Evolutionary conservation across 2,329 filamentous ascomycete genomes (phyloP), one percentile per base, ranked within the genome.

Genomic region (Calonectria hawksworthii): DNA sequence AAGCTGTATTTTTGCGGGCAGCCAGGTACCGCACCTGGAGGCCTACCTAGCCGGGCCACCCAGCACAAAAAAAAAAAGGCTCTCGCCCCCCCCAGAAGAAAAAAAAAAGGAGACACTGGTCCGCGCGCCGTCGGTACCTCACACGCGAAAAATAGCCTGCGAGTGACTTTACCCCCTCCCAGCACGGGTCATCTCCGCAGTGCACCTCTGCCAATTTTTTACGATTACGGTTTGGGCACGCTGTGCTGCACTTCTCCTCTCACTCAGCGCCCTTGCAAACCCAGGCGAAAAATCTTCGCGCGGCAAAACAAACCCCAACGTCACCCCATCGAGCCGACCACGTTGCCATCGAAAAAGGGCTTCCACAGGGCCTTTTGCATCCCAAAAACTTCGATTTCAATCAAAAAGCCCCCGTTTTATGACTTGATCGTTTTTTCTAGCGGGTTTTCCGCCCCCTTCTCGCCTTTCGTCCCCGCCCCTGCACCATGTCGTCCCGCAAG

Each of bases 401-500:
- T 88, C 86, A 88, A 85, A 85, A 87, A 92, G 89, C 87, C 88
- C 83, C 84, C 85, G 84, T 86, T 90, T 89, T 91, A 92, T 92
- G 88, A 87, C 85, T 86, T 90, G 86, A 92, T 89, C 88, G 88
- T 88, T 86, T 92, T 93, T 91, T 93, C 88, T 88, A 82, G 88
- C 88, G 90, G 88, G 83, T 88, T 90, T 91, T 91, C 88, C 89
- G 87, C 86, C 85, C 85, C 85, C 85, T 86, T 82, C 79, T 81
- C 82, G 83, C 84, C 84, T 82, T 83, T 79, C 80, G 82, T 78
- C 81, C 78, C 79, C 82, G 81, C 82, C 83, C 81, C 80, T 84
- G 83, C 87, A 88, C 84, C 87, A 92, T 92, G 90, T 90, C 90
- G 80, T 91, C 90, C 83, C 87, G 92, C 86, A 93, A 93, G 87